phyloP scores from a whole-genome alignment of 1,139 yeast species.

The Yamadazyma sp. region DNA sequence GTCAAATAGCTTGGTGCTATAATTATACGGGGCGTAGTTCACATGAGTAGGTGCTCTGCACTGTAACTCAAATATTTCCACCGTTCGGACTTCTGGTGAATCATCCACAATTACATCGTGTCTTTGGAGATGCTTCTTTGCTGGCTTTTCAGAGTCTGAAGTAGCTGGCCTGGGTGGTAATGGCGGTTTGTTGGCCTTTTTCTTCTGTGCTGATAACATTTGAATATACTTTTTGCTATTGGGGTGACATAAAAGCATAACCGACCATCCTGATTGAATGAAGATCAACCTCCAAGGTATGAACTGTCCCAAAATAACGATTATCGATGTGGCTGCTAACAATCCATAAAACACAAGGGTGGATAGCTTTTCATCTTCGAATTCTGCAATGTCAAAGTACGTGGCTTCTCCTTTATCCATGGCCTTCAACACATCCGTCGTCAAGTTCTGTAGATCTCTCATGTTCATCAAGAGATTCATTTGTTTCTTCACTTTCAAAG shows the following conservation, averaged over 20 bases:
- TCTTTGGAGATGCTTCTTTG: constrained; percentile 7
- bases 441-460: constrained; percentile 63
- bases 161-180: constrained; percentile 10
- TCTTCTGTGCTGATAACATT: constrained; percentile 16
- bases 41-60: constrained; percentile 60
- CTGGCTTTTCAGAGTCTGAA: background rate
- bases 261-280: constrained; percentile 57
- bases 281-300: constrained; percentile 68
- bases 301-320: constrained; percentile 57
- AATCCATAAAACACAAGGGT: constrained; percentile 53
- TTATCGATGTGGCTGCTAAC: constrained; percentile 29
- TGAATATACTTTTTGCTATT: constrained; percentile 37
- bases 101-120: constrained; percentile 45
- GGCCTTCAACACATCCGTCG: constrained; percentile 53
- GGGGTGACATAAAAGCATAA: constrained; percentile 56
- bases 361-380: constrained; percentile 67
- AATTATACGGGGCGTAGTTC: constrained; percentile 51
- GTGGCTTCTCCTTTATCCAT: constrained; percentile 57
- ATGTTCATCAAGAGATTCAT: constrained; percentile 52
- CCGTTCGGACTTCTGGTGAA: constrained; percentile 56
- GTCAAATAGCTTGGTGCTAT: constrained; percentile 49
- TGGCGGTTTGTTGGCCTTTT: constrained; percentile 10
- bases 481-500: constrained; percentile 33
- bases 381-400: constrained; percentile 66
- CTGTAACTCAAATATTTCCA: constrained; percentile 78